A percentile compares a stretch with the other conserved stretches of the same genome.
Conservation (phyloP, 1,284 basidiomycete genomes). For the Ustilago esculenta region DNA sequence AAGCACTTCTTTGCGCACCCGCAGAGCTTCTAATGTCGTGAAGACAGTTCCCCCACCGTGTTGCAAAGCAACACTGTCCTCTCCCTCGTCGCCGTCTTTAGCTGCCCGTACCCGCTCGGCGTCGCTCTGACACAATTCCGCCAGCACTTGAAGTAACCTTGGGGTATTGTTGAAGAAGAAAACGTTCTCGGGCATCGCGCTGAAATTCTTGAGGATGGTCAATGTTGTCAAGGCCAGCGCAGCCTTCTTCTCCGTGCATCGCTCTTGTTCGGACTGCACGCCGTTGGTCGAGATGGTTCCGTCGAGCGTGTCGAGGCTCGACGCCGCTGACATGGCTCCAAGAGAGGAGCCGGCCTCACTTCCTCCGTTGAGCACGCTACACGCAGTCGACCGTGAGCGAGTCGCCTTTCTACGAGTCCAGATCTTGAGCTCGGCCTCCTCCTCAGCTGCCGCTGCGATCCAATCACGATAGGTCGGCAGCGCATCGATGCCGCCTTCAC, state of each 20-base stretch:
- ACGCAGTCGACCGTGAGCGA: slow-evolving; percentile 29
- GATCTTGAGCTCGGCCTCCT: slow-evolving; percentile 55
- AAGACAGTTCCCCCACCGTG: slow-evolving; percentile 41
- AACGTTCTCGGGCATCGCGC: slow-evolving; percentile 78
- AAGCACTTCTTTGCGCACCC: slow-evolving; percentile 80
- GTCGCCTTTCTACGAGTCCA: slow-evolving; percentile 41
- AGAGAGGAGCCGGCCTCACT: slow-evolving; percentile 20
- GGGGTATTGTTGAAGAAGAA: slow-evolving; percentile 76
- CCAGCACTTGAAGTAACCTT: slow-evolving; percentile 75
- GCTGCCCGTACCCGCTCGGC: slow-evolving; percentile 51
- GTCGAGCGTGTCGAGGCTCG: slow-evolving; percentile 6
- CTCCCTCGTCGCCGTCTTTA: slow-evolving; percentile 11
- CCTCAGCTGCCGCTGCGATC: slow-evolving; percentile 54
- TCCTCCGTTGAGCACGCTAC: slow-evolving; percentile 13
- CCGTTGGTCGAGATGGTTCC: slow-evolving; percentile 33
- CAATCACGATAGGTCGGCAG: slow-evolving; percentile 56
- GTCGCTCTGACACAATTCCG: slow-evolving; percentile 57
- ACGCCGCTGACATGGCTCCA: slow-evolving; percentile 8
- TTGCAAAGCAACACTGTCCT: neutral
- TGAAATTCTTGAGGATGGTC: slow-evolving; percentile 87
- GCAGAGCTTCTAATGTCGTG: slow-evolving; percentile 70
- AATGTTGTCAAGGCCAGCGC: slow-evolving; percentile 78
- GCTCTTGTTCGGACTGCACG: slow-evolving; percentile 43
- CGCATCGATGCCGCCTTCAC: slow-evolving; percentile 42
- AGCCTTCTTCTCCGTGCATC: slow-evolving; percentile 64